Evolutionary conservation across 306 rosid genomes (phyloP).

Genomic region (Herpetospermum pedunculosum): DNA sequence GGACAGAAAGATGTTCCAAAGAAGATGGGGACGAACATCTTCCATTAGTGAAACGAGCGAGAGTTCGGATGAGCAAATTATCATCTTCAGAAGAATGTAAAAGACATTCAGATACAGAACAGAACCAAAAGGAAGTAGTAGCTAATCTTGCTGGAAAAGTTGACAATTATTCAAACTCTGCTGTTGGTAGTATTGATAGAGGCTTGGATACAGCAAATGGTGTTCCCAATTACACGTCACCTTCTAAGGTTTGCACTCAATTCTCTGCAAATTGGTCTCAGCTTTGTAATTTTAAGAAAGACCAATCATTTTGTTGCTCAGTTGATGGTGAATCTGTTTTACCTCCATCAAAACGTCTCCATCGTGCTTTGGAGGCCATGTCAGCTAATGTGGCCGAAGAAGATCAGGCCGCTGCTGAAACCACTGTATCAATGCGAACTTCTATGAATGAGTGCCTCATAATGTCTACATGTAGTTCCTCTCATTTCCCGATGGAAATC

Average conservation of each 20-base stretch:
- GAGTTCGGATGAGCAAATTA: slow-evolving; percentile 82
- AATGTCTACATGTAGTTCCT: slow-evolving; percentile 20
- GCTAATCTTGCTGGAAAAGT: slow-evolving; percentile 19
- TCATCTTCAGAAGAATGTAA: slow-evolving; percentile 41
- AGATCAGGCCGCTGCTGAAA: slow-evolving; percentile 30
- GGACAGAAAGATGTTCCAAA: slow-evolving; percentile 35
- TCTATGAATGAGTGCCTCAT: slow-evolving; percentile 19
- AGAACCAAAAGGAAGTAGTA: slow-evolving; percentile 33
- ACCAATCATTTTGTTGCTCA: slow-evolving; percentile 48
- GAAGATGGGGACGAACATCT: slow-evolving; percentile 91
- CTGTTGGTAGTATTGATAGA: slow-evolving; percentile 29
- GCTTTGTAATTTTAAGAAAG: slow-evolving; percentile 40
- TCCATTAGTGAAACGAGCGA: slow-evolving; percentile 84
- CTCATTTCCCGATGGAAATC: slow-evolving; percentile 19
- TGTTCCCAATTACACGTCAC: slow-evolving; percentile 29
- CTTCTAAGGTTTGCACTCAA: slow-evolving; percentile 29
- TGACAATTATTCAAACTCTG: slow-evolving; percentile 29
- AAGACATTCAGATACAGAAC: slow-evolving; percentile 24
- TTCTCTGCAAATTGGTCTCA: slow-evolving; percentile 30
- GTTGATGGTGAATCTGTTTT: slow-evolving; percentile 80
- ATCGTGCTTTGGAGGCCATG: slow-evolving; percentile 98
- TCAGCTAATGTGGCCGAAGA: slow-evolving; percentile 90
- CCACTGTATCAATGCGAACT: slow-evolving; percentile 21
- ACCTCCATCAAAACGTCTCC: slow-evolving; percentile 93
- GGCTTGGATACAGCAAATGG: slow-evolving; percentile 26